Evolutionary conservation across 2,329 filamentous ascomycete genomes (phyloP).

Genomic region (Acrocalymma vagum): DNA sequence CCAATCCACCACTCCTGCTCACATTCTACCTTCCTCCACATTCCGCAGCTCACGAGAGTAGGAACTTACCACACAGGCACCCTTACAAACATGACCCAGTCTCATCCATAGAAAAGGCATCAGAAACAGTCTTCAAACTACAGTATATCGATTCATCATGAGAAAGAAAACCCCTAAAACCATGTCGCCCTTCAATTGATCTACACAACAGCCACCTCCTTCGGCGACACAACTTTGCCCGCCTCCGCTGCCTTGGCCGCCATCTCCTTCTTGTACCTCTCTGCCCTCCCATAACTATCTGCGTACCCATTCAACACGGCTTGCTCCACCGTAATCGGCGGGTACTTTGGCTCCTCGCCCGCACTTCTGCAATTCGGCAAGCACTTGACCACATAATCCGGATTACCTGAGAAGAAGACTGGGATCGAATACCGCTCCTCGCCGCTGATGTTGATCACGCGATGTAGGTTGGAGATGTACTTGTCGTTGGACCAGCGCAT

Average conservation of each 20-base stretch:
- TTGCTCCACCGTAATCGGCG: constrained; percentile 53
- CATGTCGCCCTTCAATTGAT: no score
- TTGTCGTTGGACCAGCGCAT: constrained; percentile 53
- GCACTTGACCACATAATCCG: constrained; percentile 53
- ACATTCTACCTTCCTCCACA: no score
- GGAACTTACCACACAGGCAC: no score
- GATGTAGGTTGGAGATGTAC: constrained; percentile 53
- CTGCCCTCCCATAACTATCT: constrained; percentile 54
- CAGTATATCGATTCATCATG: no score
- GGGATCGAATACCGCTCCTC: constrained; percentile 52
- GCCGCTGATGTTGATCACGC: constrained; percentile 52
- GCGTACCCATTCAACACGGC: constrained; percentile 52
- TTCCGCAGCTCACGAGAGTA: no score
- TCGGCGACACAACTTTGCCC: constrained; percentile 4
- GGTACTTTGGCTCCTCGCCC: constrained; percentile 49
- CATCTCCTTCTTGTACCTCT: constrained; percentile 50
- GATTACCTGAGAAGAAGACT: constrained; percentile 56
- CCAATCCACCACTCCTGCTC: no score
- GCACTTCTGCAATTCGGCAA: constrained; percentile 51
- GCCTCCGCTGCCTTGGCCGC: constrained; percentile 23
- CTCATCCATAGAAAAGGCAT: no score
- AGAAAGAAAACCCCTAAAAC: no score
- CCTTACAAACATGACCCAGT: no score
- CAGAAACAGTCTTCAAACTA: no score
- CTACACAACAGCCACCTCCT: constrained; percentile 28